These are phyloP conservation scores for Neurospora sp. DNA, from an alignment of 495 filamentous ascomycete genomes.

Conservation along the genomic window DNA sequence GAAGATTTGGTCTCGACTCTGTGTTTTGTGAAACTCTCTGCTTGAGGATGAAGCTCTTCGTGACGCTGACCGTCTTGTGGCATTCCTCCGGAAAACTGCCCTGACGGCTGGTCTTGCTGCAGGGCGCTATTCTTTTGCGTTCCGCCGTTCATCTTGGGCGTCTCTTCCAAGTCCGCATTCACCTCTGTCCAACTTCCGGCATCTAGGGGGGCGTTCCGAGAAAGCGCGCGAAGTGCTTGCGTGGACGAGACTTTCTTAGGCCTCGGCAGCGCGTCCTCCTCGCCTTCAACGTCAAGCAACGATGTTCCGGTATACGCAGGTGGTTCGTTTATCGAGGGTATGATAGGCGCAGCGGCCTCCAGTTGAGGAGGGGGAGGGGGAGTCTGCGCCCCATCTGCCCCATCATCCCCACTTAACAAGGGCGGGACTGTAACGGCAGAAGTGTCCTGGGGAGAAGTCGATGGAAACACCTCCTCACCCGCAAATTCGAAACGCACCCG, in stretches of 20 bases:
- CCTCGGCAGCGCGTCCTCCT: constrained; percentile 30
- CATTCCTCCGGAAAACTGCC: background rate
- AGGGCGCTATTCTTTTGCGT: background rate
- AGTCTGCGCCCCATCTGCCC: constrained; percentile 8
- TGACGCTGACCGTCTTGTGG: background rate
- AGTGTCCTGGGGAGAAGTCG: constrained; percentile 29
- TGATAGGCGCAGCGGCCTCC: constrained; percentile 12
- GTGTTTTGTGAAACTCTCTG: background rate
- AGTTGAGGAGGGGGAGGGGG: constrained; percentile 1
- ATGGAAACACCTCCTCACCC: constrained; percentile 43
- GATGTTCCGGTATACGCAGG: constrained; percentile 13
- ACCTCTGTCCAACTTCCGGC: constrained; percentile 35
- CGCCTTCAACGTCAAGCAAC: constrained; percentile 23
- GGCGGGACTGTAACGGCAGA: background rate
- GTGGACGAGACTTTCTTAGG: constrained; percentile 38
- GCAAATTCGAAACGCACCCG: constrained; percentile 44
- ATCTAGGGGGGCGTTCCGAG: constrained; percentile 30
- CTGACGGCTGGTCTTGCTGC: background rate
- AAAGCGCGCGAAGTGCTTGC: constrained; percentile 33
- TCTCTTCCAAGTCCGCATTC: constrained; percentile 25
- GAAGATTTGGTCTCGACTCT: background rate
- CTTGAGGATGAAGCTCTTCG: background rate
- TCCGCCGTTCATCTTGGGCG: constrained; percentile 17
- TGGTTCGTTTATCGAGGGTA: constrained; percentile 14
- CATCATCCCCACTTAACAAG: background rate